Evolutionary conservation across 768 basidiomycete species (phyloP), one percentile per base, ranked within the genome.

Genomic region (Terana coerulea): DNA sequence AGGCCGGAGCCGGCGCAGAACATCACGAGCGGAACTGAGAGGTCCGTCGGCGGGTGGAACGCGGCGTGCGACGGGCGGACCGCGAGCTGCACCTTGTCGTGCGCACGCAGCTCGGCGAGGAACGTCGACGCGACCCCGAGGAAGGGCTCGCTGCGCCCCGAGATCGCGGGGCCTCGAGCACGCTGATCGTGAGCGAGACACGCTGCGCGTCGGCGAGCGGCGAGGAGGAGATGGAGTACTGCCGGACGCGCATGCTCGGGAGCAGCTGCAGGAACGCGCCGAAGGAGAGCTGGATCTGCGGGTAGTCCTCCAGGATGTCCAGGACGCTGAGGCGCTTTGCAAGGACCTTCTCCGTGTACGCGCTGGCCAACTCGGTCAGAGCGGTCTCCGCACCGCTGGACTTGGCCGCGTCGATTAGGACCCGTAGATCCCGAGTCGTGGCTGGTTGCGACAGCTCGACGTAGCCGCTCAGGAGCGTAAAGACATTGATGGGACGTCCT

Each of bases 141-240:
- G 67, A 74, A 75, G 1, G 49, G 49, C 42, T 67, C 58, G 0
- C 54, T 47, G 22, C 60, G 54, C 2, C 69, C 71, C n/a, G 71
- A 67, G 39, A 67, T 45, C 4, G 73, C 31, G 55, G 71, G 4
- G 67, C 66, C 33, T 71, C 65, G 45, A 76, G 53, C 9, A 77
- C 70, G 59, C 72, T 72, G 54, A 77, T 52, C 22, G 77, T 77
- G 41, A 78, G 67, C 14, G 73, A 68, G 37, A 70, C 71, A 48
- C 66, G 67, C 36, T 61, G 53, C 1, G 77, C 66, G 49, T 75
- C 67, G 66, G 69, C 70, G 8, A 79, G 63, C 4, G 76, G 76
- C 1, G 75, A 77, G 1, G 75, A 76, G 2, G 77, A 77, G 56
- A 77, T 78, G 12, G 75, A 77, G 63, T 79, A 77, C 58, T 79